phyloP scores from a whole-genome alignment of 257 asterid species.

The Lycium barbarum region DNA sequence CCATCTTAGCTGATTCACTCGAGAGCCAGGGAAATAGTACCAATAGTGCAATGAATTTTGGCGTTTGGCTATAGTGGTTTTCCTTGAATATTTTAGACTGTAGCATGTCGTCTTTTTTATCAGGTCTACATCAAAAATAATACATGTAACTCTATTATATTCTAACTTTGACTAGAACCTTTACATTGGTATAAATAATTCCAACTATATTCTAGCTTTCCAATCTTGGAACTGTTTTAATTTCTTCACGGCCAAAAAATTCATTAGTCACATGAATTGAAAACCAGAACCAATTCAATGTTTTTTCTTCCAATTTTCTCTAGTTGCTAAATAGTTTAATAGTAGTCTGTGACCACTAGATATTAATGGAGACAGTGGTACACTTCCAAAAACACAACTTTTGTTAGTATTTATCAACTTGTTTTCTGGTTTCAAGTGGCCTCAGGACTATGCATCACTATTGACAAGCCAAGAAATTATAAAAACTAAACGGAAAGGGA shows the following conservation, averaged over 20 bases:
- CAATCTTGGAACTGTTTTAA: background rate
- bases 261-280: background rate
- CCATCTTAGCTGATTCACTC: background rate
- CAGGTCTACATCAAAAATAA: background rate
- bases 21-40: background rate
- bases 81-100: background rate
- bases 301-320: background rate
- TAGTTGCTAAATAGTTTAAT: background rate
- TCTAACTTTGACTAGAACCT: background rate
- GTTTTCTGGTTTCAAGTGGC: background rate
- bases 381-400: background rate
- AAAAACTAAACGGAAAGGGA: background rate
- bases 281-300: background rate
- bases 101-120: slow-evolving; percentile 8
- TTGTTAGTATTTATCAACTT: slow-evolving; percentile 20
- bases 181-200: background rate
- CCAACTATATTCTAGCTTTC: background rate
- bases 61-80: background rate
- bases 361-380: background rate
- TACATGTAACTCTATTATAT: background rate
- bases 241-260: background rate
- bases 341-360: background rate
- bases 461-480: background rate
- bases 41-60: background rate
- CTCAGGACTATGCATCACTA: background rate